Conservation (phyloP, 2,329 filamentous ascomycete species). For the Setomelanomma holmii region DNA sequence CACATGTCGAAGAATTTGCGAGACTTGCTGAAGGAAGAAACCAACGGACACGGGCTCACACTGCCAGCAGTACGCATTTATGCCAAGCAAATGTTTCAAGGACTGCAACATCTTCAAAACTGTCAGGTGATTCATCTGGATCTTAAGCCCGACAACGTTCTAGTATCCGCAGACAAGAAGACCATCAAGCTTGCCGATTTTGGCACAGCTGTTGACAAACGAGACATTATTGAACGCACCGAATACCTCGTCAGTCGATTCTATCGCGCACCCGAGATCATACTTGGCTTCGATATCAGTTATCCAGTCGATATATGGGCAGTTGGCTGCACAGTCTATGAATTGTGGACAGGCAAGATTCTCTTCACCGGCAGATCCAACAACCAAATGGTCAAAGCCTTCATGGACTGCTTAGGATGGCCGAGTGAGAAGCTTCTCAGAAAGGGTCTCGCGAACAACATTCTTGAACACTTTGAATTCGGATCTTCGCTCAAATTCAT, state of each 20-base stretch:
- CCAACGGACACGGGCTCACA: conserved; percentile 83
- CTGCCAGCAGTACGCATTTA: conserved; percentile 86
- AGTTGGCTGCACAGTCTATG: conserved; percentile 94
- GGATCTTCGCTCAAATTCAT: conserved; percentile 78
- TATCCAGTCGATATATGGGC: conserved; percentile 98
- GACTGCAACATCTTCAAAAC: conserved; percentile 84
- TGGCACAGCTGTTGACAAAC: conserved; percentile 91
- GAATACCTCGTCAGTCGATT: conserved; percentile 97
- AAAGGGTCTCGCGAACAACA: conserved; percentile 68
- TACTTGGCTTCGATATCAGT: conserved; percentile 94
- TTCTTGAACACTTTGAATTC: conserved; percentile 71
- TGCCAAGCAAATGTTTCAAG: conserved; percentile 92
- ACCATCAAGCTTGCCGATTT: conserved; percentile 94
- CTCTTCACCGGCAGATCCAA: conserved; percentile 94
- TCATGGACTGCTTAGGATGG: conserved; percentile 95
- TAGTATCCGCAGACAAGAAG: conserved; percentile 66
- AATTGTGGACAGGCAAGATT: conserved; percentile 97
- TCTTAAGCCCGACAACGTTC: conserved; percentile 95
- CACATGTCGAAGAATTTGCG: conserved; percentile 84
- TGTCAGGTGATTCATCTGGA: conserved; percentile 96
- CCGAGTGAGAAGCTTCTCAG: conserved; percentile 89
- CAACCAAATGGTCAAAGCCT: conserved; percentile 96
- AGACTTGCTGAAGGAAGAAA: conserved; percentile 91
- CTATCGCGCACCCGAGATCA: conserved; percentile 96
- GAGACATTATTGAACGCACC: conserved; percentile 84